Percentiles rank a stretch among this genome's conserved stretches.
These are phyloP conservation scores for Solanum peruvianum DNA, from an alignment of 257 asterid species.

Conservation along the genomic window DNA sequence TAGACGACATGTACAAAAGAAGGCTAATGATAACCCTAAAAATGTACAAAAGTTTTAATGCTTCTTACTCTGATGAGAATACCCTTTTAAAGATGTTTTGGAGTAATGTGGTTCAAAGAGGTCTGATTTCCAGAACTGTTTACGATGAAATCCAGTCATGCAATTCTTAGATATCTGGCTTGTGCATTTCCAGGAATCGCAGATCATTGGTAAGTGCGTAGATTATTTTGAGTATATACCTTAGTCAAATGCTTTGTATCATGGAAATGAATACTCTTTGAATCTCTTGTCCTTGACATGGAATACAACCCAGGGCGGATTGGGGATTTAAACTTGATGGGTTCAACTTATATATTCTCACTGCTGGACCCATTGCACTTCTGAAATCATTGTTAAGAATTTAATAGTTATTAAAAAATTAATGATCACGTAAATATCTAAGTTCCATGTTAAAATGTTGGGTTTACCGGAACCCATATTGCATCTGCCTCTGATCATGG, in stretches of 20 bases:
- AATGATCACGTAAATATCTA: background rate
- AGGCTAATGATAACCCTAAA: slow-evolving; percentile 56
- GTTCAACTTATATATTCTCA: background rate
- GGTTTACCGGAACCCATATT: background rate
- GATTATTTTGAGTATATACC: background rate
- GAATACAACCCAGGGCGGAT: background rate
- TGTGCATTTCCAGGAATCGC: slow-evolving; percentile 74
- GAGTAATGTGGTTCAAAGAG: slow-evolving; percentile 39
- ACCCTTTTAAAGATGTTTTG: slow-evolving; percentile 40
- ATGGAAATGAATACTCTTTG: background rate
- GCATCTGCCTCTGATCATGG: background rate
- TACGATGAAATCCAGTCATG: slow-evolving; percentile 43
- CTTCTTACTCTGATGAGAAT: slow-evolving; percentile 32
- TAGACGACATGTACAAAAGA: slow-evolving; percentile 70
- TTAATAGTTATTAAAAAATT: background rate
- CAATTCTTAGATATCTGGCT: slow-evolving; percentile 69
- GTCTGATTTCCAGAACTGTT: slow-evolving; percentile 52
- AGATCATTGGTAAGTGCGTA: slow-evolving; percentile 79
- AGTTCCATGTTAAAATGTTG: background rate
- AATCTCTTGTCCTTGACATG: background rate
- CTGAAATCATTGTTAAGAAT: background rate
- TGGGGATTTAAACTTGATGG: background rate
- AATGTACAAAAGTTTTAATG: slow-evolving; percentile 41
- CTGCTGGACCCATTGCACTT: background rate
- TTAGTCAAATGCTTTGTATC: background rate